Evolutionary conservation across 768 basidiomycete species (phyloP), one percentile per base, ranked within the genome.

Genomic region (Grammothele lineata): DNA sequence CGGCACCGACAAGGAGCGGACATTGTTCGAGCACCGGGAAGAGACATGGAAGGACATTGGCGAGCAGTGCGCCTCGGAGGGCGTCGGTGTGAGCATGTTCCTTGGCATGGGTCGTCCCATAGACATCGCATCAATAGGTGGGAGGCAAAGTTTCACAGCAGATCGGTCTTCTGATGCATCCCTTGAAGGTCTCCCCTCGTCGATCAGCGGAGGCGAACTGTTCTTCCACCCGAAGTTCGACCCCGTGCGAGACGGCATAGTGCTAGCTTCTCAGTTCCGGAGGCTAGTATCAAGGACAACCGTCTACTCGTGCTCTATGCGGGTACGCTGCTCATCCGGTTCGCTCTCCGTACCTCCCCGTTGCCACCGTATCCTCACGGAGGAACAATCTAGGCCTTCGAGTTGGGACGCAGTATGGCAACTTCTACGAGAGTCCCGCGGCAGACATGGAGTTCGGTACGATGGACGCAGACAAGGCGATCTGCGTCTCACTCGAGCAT

Each of bases 211-310:
- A 12, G 96, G 96, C 17, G 91, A 93, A 47, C 58, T 95, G 1
- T 94, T 87, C 67, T 95, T 85, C 70, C 87, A 94, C 59, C 96
- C 95, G 8, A 78, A 89, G n/a, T 99, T 92, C 62, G 76, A 85
- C 43, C 74, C 79, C 3, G 62, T 66, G 6, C 76, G 86, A 40
- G 92, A 96, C 61, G 74, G 73, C 7, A 57, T 70, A 7, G 69
- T 80, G 5, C 58, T 99, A 11, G 67, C 75, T n/a, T 85, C 84
- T n/a, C 89, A 97, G 57, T 60, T 98, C 18, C 73, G 73, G 45
- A 75, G 89, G 17, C 60, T 94, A 6, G 59, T 91, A 24, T 69
- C 72, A 2, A 74, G 92, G 21, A 82, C 77, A 54, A 84, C 85
- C 8, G 92, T 72, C 0, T 97, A 86, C 61, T 87, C 88, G 58